Evolutionary conservation across 352 stramenopile species (phyloP), one percentile per base, ranked within the genome.

Genomic region (Sclerospora graminicola): DNA sequence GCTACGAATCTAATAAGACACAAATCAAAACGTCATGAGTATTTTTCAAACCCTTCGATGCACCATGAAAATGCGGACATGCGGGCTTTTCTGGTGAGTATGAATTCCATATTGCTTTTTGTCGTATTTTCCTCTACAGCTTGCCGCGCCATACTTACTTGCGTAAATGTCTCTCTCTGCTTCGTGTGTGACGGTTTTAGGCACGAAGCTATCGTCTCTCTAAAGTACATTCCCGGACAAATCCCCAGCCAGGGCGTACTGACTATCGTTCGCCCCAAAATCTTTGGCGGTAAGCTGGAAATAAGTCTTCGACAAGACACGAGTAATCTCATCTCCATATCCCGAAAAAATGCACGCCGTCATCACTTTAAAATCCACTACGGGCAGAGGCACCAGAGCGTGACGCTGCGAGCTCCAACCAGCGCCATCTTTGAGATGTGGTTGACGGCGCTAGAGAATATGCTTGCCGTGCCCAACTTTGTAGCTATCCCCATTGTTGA

Each of bases 151-250:
- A n/a, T 24, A 18, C 13, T n/a, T 40, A 26, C 30, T 35, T 35
- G 16, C 5, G 13, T 35, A 6, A n/a, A 16, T 16, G 37, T 13
- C 31, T 24, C 34, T 48, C 26, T 13, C 15, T 36, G 15, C 21
- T 48, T 47, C 19, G 2, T 26, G 11, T 11, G 7, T 23, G 2
- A 15, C 32, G 2, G 19, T 37, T 16, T 5, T 31, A 65, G 56
- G 56, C 46, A 61, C 51, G 54, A 48, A 26, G 51, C 18, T 20
- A 38, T 65, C 18, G 29, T 61, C 14, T 58, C 56, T 5, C 56
- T 65, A 39, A 58, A 42, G 6, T 29, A 53, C 35, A 5, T 41
- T 26, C 32, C 41, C 24, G 15, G 14, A 6, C 28, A 39, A 37
- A 40, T 30, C 3, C 19, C 24, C 4, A 30, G 14, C 30, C 24